Evolutionary conservation across 176 grass and related monocot genomes (phyloP), one percentile per base, ranked within the genome.

Genomic region (Triticum urartu): DNA sequence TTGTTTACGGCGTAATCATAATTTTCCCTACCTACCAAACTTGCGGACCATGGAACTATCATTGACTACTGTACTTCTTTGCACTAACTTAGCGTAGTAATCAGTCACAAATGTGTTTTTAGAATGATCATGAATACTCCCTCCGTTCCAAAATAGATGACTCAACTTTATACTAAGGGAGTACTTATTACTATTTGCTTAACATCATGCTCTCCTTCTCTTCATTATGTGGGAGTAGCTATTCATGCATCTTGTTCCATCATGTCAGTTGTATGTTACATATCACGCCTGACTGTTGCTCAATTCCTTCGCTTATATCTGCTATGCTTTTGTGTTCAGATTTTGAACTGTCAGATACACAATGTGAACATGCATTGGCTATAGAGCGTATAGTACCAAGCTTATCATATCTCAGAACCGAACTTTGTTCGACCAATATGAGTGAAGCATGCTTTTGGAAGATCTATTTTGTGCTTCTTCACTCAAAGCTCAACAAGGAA

Each of bases 391-490:
- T 87, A 79, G 91, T 90, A 70, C 93, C 93, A 80, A 88, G 79
- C 75, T 65, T 95, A 76, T 88, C 87, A 59, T 86, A 83, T 87
- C 83, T 95, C 59, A 91, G 91, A 69, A 80, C 81, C 5, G 87
- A 91, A 52, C 86, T 95, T 83, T 95, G 89, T 82, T 92, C 91
- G 69, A 67, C 77, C 65, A 80, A 77, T 79, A 95, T 95, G 93
- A 91, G 88, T 80, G 89, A 95, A 85, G 87, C 62, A 35, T 93
- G 84, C 78, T 95, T 95, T 74, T 95, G 93, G 93, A 95, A 95
- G 84, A 95, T 95, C 68, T 95, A 93, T 87, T 95, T 95, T 87
- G 91, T 93, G 77, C 89, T 93, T 82, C 84, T 93, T 60, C 89
- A 95, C 78, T 95, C 89, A 9, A 88, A 86, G 80, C 91, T 91